Evolutionary conservation across 495 filamentous ascomycete genomes (phyloP), one percentile per base, ranked within the genome.

Genomic region (Aspergillus ostianus): DNA sequence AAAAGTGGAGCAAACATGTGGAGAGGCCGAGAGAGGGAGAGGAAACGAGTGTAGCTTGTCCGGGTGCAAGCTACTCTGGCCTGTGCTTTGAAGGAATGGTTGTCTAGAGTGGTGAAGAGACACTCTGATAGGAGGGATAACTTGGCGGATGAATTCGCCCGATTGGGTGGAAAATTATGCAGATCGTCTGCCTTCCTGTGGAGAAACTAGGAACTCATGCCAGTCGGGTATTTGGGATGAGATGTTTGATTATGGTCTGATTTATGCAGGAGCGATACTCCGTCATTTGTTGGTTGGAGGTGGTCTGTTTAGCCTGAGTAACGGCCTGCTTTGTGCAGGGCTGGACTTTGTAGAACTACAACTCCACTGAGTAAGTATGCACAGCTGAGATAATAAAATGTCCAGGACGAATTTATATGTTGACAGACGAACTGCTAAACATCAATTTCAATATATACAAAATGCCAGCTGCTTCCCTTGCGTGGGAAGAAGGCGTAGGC

Each of bases 91-190:
- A 2, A 26, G 23, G 23, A 26, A 26, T 26, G 23, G 23, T 2
- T 2, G 23, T 26, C 23, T 26, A 26, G 23, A 26, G 23, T 26
- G 23, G 23, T 26, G 23, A 26, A 26, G 5, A 8, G 29, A 8
- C 3, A 44, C 30, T 64, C 59, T 66, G 69, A 73, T 77, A 75
- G 72, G 74, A 72, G 74, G 70, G 65, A 71, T 62, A 67, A 68
- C 49, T 61, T 51, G 20, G 7, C 15, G 21, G 7, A 10, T 17
- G 44, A 20, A 67, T 59, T 69, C 61, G 58, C 57, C 73, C 68
- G 74, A 72, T 71, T 74, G 69, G 69, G 61, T 66, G 72, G 73
- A 69, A 68, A 77, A 68, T 62, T 58, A 56, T 58, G 66, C 51
- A 63, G 53, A 47, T 18, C 50, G 36, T 32, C 23, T 23, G 32